A percentile compares a stretch with the other conserved stretches of the same genome.
phyloP scores from a whole-genome alignment of 2,329 filamentous ascomycete species.

The Xylariaceae sp. region DNA sequence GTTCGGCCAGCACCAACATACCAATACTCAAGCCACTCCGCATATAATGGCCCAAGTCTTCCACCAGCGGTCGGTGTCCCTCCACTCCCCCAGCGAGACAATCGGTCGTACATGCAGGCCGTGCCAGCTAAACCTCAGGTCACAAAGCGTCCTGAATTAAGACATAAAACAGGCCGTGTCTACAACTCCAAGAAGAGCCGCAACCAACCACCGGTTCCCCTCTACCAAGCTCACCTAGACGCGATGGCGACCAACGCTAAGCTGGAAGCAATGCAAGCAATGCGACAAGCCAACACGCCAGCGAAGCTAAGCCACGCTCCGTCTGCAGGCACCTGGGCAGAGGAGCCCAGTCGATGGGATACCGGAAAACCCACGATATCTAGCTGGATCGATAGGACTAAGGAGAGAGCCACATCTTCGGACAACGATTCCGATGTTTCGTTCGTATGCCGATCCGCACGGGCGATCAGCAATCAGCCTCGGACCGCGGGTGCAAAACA shows the following conservation, averaged over 20 bases:
- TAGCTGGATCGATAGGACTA: constrained; percentile 3
- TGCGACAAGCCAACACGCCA: background rate
- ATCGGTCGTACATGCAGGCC: background rate
- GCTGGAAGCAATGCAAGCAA: background rate
- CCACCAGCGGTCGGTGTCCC: constrained; percentile 20
- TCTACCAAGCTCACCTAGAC: background rate
- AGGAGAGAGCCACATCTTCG: background rate
- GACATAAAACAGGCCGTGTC: background rate
- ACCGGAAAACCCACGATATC: background rate
- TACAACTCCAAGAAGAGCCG: background rate
- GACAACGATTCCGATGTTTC: constrained; percentile 25
- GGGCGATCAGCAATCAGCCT: constrained; percentile 1
- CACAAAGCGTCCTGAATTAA: background rate
- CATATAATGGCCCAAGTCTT: background rate
- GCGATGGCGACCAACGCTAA: background rate
- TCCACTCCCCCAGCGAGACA: background rate
- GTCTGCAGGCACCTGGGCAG: background rate
- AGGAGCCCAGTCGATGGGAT: background rate
- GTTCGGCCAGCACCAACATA: constrained; percentile 16
- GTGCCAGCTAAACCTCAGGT: background rate
- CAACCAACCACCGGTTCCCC: background rate
- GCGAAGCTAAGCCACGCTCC: background rate
- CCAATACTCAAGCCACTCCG: constrained; percentile 2
- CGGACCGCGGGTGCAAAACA: background rate
- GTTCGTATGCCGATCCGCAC: constrained; percentile 25